Evolutionary conservation across 495 filamentous ascomycete species (phyloP).

Genomic region (Wilcoxina mikolae): DNA sequence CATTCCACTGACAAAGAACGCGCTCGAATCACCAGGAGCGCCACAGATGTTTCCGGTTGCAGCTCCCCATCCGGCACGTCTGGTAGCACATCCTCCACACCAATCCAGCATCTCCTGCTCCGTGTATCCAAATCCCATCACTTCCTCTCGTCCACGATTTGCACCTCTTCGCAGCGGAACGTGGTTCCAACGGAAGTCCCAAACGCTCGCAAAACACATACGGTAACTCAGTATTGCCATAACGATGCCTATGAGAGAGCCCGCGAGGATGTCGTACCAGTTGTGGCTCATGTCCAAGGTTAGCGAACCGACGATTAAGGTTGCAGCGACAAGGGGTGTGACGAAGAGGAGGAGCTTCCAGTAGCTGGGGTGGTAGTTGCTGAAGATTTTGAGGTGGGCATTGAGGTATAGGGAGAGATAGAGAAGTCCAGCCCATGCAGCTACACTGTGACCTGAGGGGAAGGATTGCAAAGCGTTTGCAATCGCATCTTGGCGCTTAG

Average conservation of each 20-base stretch:
- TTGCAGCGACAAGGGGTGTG: conserved; percentile 30
- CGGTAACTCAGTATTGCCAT: conserved; percentile 44
- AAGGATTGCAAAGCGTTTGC: conserved; percentile 43
- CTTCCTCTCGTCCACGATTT: conserved; percentile 9
- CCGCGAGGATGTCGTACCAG: conserved; percentile 46
- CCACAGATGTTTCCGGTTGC: conserved; percentile 12
- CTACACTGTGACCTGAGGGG: conserved; percentile 45
- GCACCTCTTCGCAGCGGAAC: conserved; percentile 23
- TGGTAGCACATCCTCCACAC: conserved; percentile 22
- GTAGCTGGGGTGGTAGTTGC: conserved; percentile 37
- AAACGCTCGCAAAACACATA: conserved; percentile 43
- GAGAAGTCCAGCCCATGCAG: conserved; percentile 43
- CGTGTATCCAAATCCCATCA: conserved; percentile 17
- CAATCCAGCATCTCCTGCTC: conserved; percentile 19
- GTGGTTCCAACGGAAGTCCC: conserved; percentile 41
- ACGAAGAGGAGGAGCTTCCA: conserved; percentile 33
- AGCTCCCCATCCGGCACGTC: conserved; percentile 24
- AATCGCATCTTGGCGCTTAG: conserved; percentile 33
- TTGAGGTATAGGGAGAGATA: conserved; percentile 50
- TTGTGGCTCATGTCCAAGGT: conserved; percentile 35
- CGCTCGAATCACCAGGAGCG: conserved; percentile 9
- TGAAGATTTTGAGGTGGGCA: conserved; percentile 48
- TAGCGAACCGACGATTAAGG: conserved; percentile 25
- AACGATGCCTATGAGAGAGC: conserved; percentile 42
- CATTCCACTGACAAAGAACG: background rate